These are phyloP conservation scores for Arabidopsis suecica DNA, from an alignment of 345 rosid species.

Conservation along the genomic window DNA sequence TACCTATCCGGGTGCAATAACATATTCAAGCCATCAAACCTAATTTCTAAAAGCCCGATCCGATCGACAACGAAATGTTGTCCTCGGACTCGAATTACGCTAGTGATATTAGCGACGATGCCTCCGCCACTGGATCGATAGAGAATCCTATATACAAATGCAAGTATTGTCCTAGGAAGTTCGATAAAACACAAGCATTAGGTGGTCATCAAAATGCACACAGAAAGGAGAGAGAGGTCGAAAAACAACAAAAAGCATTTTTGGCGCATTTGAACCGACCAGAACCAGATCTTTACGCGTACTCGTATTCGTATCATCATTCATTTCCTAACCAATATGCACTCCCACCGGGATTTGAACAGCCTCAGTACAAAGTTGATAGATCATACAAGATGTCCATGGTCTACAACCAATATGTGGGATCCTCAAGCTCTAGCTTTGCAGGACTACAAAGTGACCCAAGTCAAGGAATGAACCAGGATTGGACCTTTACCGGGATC, in stretches of 20 bases:
- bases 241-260: not conserved
- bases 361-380: not conserved
- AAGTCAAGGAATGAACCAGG: not conserved
- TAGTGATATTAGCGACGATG: constrained; percentile 12
- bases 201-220: constrained; percentile 41
- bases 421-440: not conserved
- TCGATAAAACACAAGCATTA: constrained; percentile 23
- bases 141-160: not conserved
- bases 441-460: not conserved
- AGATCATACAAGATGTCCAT: too few species aligned
- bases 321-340: not conserved
- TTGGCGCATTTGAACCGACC: not conserved
- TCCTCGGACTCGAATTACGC: not conserved
- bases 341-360: constrained; percentile 15
- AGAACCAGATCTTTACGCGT: not conserved
- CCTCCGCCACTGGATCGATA: not conserved
- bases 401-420: not conserved
- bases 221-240: not conserved
- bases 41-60: not conserved
- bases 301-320: not conserved
- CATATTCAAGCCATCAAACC: not conserved
- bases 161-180: constrained; percentile 2
- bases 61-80: not conserved
- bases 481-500: not conserved
- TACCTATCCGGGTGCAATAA: not conserved